Base-by-base conservation (phyloP, 495 filamentous ascomycete genomes). In the Annulohypoxylon moriforme region DNA sequence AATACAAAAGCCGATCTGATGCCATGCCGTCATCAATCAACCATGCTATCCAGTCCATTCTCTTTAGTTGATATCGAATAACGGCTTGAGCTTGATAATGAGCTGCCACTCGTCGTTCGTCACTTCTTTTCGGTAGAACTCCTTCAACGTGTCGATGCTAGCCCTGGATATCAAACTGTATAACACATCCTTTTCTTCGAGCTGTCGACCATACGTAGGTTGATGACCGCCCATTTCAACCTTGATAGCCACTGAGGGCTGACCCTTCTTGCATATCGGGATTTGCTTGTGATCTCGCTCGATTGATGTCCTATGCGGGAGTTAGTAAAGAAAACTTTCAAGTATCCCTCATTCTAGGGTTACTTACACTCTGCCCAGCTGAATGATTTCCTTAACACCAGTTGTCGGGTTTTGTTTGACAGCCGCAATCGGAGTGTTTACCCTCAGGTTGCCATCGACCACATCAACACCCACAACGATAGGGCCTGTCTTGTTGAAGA, bases 401-500 rank as follows among this genome's bases (percentile, higher is more conserved):
- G 93, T 96, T 25, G 89, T 86, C 0, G 92, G 81, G 74, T 97
- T 96, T 57, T 84, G 88, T 81, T 91, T 94, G 29, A 98, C 89
- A 1, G 90, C 93, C 0, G 93, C 89, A 70, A 99, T 90, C 13
- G 96, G 96, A 13, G 96, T 97, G 73, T 93, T 90, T 70, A 98
- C 81, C 64, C 87, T 88, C 64, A 99, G 84, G 64, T 88, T 92
- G 25, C 96, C 96, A 64, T 99, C 96, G 20, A 93, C 79, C 38
- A 98, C 95, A 84, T 99, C 96, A 16, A 98, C 92, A 80, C 96
- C 96, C 25, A 99, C 86, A 42, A 99, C 92, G 72, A 99, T 98
- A 22, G 96, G 96, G 71, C 92, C 88, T 64, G 93, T 97, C 88
- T 98, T 99, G 84, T 98, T 99, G 86, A 99, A 99, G 20, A 99